Evolutionary conservation across 352 stramenopile species (phyloP), one percentile per base, ranked within the genome.

Genomic region (Phytophthora pluvialis): DNA sequence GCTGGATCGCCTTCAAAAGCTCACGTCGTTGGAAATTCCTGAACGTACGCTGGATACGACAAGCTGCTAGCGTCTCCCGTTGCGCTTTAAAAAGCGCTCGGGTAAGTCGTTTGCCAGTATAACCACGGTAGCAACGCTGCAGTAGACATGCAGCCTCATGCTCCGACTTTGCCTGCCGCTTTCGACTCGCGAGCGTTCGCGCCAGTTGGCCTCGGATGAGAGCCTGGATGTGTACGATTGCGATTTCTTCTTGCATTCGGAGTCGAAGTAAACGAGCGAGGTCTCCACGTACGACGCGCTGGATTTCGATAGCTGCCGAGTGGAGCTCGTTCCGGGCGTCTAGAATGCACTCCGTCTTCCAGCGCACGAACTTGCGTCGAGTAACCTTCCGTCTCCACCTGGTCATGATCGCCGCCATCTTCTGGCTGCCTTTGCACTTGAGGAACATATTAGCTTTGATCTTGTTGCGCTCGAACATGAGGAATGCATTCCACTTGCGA

Each of bases 391-490:
- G 80, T 47, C 72, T 77, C 78, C 84, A 90, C 36, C 70, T 86
- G 26, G 48, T 74, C 68, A 96, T 83, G 69, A 96, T 81, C 31
- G 68, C 73, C 7, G 73, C 68, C 63, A 96, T 65, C 49, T 91
- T 89, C 50, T 91, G 78, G 31, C 74, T 83, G 25, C 73, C 88
- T 42, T 96, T 96, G 71, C 84, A 90, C 60, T 95, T 94, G 47
- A 96, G 73, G 46, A 93, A 95, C 64, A 81, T 70, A 46, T 91
- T 86, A 0, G 88, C 88, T 11, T 89, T 83, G 26, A 85, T 44
- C 42, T 95, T 93, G 70, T 93, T 93, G 51, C 78, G 76, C 50
- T 91, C 77, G 63, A 86, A 94, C 47, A 81, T 63, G 33, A 80
- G 72, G 50, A 90, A 91, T 4, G 77, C 71, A 18, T 68, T 52